Conservation (phyloP, 2,329 filamentous ascomycete species). For the Aspergillus arachidicola region DNA sequence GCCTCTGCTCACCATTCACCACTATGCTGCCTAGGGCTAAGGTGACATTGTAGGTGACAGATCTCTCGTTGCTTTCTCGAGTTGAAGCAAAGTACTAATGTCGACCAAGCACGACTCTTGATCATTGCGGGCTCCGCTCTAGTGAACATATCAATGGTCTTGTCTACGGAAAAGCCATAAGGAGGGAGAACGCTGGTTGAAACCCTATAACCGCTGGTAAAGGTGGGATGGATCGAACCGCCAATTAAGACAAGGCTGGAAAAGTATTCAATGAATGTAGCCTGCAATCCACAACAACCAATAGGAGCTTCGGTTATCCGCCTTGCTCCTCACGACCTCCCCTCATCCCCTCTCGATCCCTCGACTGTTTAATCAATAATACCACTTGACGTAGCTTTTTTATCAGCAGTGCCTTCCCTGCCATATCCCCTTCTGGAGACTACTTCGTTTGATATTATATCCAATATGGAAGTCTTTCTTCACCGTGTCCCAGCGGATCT, state of each 20-base stretch:
- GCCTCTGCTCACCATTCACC: background rate
- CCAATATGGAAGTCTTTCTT: slow-evolving; percentile 50
- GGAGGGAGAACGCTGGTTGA: too few relatives aligned
- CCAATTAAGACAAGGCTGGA: background rate
- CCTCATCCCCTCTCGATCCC: background rate
- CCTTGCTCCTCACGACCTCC: background rate
- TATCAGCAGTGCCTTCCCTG: background rate
- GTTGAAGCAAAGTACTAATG: too few relatives aligned
- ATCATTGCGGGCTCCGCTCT: too few relatives aligned
- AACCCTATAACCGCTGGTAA: too few relatives aligned
- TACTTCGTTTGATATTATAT: background rate
- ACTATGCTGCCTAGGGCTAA: background rate
- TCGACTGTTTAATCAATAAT: too few relatives aligned
- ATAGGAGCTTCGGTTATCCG: background rate
- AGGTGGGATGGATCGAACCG: background rate
- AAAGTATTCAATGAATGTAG: background rate
- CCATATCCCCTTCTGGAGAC: background rate
- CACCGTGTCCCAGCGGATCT: slow-evolving; percentile 44
- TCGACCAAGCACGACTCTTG: too few relatives aligned
- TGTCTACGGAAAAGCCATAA: too few relatives aligned
- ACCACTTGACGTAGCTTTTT: too few relatives aligned
- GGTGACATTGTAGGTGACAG: too few relatives aligned
- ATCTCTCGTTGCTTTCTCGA: too few relatives aligned
- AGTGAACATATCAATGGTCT: too few relatives aligned
- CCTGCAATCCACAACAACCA: background rate